phyloP scores from a whole-genome alignment of 257 asterid genomes.

The Cynanchum wilfordii region DNA sequence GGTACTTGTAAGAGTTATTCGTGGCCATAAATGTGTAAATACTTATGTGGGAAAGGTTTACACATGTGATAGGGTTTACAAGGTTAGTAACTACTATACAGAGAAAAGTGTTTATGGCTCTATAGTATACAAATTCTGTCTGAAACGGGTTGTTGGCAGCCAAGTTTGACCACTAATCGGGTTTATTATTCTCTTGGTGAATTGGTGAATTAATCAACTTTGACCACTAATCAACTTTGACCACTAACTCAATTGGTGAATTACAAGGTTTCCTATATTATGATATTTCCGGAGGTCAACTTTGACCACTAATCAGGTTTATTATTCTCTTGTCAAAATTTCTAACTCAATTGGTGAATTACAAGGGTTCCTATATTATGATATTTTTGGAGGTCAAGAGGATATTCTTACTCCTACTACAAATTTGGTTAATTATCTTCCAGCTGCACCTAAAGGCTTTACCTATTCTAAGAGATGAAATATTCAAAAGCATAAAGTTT shows the following conservation, averaged over 20 bases:
- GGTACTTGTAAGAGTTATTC: conserved; percentile 67
- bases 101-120: conserved; percentile 85
- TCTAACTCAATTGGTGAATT: conserved; percentile 60
- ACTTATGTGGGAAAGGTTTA: no score
- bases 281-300: no score
- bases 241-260: no score
- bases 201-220: no score
- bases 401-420: conserved; percentile 72
- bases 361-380: conserved; percentile 71
- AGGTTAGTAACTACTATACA: conserved; percentile 77
- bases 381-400: conserved; percentile 67
- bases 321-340: conserved; percentile 43
- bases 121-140: conserved; percentile 61
- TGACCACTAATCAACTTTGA: no score
- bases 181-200: no score
- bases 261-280: no score
- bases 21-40: conserved; percentile 68
- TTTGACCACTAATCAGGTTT: no score
- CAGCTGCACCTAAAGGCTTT: conserved; percentile 58
- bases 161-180: conserved; percentile 75
- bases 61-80: conserved; percentile 85
- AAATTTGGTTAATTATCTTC: conserved; percentile 81
- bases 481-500: no score
- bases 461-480: no score
- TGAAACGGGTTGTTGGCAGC: conserved; percentile 74